These are phyloP conservation scores for Neurospora sp. DNA, from an alignment of 495 filamentous ascomycete species.

Conservation along the genomic window DNA sequence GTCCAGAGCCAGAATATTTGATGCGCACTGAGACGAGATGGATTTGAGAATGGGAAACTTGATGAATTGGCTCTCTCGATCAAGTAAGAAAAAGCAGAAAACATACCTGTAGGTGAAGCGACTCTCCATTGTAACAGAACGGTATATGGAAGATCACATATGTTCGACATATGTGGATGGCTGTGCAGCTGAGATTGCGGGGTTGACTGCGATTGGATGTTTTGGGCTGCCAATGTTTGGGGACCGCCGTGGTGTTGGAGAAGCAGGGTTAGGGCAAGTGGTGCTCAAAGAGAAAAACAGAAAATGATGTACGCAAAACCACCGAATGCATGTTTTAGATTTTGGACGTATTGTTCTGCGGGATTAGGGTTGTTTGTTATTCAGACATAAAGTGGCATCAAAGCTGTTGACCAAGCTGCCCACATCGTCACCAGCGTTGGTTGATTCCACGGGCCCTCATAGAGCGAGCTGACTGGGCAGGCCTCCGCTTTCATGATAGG, in stretches of 20 bases:
- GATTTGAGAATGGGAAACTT: not conserved
- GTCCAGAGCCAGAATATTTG: not conserved
- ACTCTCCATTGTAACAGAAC: not conserved
- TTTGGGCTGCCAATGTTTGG: not conserved
- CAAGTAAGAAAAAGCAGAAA: not conserved
- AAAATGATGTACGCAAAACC: not conserved
- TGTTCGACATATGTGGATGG: not conserved
- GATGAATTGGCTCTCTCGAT: not conserved
- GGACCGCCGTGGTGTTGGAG: not conserved
- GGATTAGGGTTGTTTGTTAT: not conserved
- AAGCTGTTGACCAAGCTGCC: not conserved
- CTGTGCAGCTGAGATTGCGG: not conserved
- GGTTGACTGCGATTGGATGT: not conserved
- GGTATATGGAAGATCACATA: not conserved
- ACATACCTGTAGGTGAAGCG: not conserved
- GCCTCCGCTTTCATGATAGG: not conserved
- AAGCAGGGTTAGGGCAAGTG: not conserved
- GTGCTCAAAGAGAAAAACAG: not conserved
- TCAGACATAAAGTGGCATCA: not conserved
- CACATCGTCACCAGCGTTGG: not conserved
- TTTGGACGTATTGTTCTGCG: not conserved
- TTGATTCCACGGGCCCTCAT: not conserved
- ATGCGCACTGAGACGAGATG: not conserved
- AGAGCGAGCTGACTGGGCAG: not conserved
- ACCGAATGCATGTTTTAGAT: not conserved